Evolutionary conservation across 163 green algal genomes (phyloP).

Genomic region (Chlamydomonas reinhardtii): DNA sequence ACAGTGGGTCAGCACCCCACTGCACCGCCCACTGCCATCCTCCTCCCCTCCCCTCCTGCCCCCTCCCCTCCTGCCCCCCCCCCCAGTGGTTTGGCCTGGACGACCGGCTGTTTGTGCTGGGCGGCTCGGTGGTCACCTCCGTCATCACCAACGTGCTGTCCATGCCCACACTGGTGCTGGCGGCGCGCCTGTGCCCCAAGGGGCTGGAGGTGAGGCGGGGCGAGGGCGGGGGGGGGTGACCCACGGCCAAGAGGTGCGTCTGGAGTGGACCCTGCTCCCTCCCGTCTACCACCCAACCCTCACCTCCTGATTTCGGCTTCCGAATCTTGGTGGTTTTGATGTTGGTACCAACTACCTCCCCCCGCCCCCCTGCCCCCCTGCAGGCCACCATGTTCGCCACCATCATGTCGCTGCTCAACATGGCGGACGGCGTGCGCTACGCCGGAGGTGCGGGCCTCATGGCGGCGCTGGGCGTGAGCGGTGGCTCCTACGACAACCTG

Average conservation of each 20-base stretch:
- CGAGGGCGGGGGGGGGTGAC: neutral
- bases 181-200: conserved; percentile 18
- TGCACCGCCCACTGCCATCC: no score
- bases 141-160: conserved; percentile 14
- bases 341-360: no score
- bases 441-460: neutral
- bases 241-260: neutral
- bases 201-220: conserved; percentile 6
- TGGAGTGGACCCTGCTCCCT: no score
- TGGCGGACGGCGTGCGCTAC: conserved; percentile 1
- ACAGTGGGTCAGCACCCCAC: no score
- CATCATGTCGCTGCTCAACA: conserved; percentile 19
- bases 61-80: neutral
- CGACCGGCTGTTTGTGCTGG: conserved; percentile 29
- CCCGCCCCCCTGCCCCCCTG: neutral
- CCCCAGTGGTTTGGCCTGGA: neutral
- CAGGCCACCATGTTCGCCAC: conserved; percentile 12
- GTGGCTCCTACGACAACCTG: conserved; percentile 2
- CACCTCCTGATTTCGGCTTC: no score
- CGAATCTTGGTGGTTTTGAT: no score
- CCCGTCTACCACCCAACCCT: no score
- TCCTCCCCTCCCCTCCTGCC: neutral
- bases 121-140: conserved; percentile 11
- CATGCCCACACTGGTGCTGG: conserved; percentile 37
- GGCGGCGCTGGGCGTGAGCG: neutral